These are phyloP conservation scores for Lactarius tabidus DNA, from an alignment of 768 basidiomycete genomes.

Conservation along the genomic window DNA sequence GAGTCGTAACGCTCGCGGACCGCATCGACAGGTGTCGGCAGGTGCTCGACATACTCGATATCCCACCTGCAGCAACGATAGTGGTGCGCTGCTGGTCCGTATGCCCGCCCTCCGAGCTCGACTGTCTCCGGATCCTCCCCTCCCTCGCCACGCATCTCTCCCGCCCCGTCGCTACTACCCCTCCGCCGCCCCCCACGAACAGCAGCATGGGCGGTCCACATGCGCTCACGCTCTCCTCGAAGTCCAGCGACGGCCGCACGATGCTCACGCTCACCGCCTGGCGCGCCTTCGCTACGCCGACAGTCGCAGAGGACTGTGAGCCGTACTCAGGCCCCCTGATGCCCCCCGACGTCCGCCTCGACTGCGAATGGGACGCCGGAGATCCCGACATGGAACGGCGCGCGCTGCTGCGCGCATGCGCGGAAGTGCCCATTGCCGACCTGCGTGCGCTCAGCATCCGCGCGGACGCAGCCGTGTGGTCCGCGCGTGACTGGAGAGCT, in stretches of 20 bases:
- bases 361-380: constrained; percentile 21
- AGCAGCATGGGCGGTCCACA: not conserved
- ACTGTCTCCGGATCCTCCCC: constrained; percentile 18
- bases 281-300: constrained; percentile 9
- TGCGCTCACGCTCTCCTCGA: constrained; percentile 13
- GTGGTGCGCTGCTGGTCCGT: constrained; percentile 15
- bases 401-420: constrained; percentile 9
- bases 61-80: not conserved
- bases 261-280: constrained; percentile 9
- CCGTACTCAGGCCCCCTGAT: not conserved
- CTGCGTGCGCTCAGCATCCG: constrained; percentile 8
- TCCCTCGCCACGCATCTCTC: constrained; percentile 16
- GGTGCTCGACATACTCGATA: constrained; percentile 7
- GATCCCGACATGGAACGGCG: constrained; percentile 12
- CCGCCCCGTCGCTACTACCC: not conserved
- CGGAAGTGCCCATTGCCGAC: constrained; percentile 6
- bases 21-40: constrained; percentile 18
- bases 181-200: not conserved
- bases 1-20: not conserved
- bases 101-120: constrained; percentile 15
- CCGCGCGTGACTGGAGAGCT: constrained; percentile 10
- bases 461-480: constrained; percentile 13
- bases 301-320: constrained; percentile 13
- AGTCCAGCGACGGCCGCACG: constrained; percentile 2
- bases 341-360: constrained; percentile 8